These are phyloP conservation scores for Piper betle DNA, from an alignment of 164 flowering plant genomes.

Conservation along the genomic window DNA sequence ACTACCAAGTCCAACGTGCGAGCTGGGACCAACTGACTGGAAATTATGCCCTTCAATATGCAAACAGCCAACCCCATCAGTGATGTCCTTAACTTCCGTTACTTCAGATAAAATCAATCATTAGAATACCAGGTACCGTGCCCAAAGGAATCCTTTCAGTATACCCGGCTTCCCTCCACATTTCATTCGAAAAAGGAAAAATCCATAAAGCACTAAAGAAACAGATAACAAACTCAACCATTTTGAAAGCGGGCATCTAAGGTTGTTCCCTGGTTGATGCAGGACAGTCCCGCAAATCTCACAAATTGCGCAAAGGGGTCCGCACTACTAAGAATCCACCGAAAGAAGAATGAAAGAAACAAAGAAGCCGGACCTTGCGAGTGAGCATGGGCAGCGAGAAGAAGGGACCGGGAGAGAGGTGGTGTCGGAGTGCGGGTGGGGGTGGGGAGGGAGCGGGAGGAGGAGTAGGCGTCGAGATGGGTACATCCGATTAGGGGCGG, in stretches of 20 bases:
- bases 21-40: slow-evolving; percentile 11
- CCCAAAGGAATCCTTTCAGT: slow-evolving; percentile 34
- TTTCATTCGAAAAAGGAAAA: neutral
- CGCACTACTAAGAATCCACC: too few relatives aligned
- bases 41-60: slow-evolving; percentile 19
- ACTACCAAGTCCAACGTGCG: slow-evolving; percentile 20
- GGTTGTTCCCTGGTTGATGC: too few relatives aligned
- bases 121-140: slow-evolving; percentile 22
- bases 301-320: too few relatives aligned
- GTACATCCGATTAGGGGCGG: too few relatives aligned
- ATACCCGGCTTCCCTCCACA: neutral
- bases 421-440: slow-evolving; percentile 12
- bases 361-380: slow-evolving; percentile 16
- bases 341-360: neutral
- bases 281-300: too few relatives aligned
- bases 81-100: slow-evolving; percentile 19
- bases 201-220: neutral
- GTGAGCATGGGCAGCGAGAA: slow-evolving; percentile 16
- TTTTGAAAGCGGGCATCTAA: too few relatives aligned
- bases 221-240: neutral
- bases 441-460: slow-evolving; percentile 7
- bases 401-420: slow-evolving; percentile 3
- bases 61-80: slow-evolving; percentile 17
- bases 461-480: too few relatives aligned
- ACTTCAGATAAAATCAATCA: slow-evolving; percentile 8